Conservation (phyloP, 179 eudicot species). For the Actinidia polygama region DNA sequence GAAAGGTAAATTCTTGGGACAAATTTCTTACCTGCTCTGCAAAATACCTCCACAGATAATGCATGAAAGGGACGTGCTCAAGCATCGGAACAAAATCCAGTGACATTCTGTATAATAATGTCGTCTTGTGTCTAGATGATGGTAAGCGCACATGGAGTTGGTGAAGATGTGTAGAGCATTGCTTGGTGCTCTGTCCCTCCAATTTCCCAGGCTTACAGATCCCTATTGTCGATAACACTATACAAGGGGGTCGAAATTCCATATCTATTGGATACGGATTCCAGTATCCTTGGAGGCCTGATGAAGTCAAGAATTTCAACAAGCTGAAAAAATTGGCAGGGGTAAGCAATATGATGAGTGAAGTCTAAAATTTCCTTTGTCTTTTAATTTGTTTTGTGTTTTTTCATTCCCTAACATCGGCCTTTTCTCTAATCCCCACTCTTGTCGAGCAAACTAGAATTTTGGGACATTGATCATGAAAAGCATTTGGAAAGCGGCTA, state of each 20-base stretch:
- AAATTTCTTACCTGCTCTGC: slow-evolving; percentile 75
- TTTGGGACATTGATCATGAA: background rate
- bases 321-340: slow-evolving; percentile 49
- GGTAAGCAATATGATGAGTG: slow-evolving; percentile 8
- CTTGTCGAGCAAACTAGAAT: background rate
- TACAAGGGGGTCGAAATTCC: slow-evolving; percentile 97
- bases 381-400: background rate
- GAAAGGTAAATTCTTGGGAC: background rate
- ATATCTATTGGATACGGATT: slow-evolving; percentile 97
- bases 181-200: slow-evolving; percentile 84
- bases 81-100: slow-evolving; percentile 88
- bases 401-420: background rate
- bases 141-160: slow-evolving; percentile 97
- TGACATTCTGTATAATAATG: slow-evolving; percentile 94
- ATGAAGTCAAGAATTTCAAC: slow-evolving; percentile 93
- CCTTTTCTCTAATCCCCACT: background rate
- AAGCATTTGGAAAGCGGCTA: background rate
- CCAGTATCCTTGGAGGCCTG: slow-evolving; percentile 93
- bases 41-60: slow-evolving; percentile 83
- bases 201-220: slow-evolving; percentile 94
- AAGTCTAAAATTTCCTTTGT: background rate
- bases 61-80: slow-evolving; percentile 83
- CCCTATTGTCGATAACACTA: slow-evolving; percentile 93
- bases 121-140: slow-evolving; percentile 75
- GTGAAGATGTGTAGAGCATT: slow-evolving; percentile 93